A percentile compares a stretch with the other conserved stretches of the same genome.
phyloP scores from a whole-genome alignment of 2,329 filamentous ascomycete species.

The Cercospora beticola region DNA sequence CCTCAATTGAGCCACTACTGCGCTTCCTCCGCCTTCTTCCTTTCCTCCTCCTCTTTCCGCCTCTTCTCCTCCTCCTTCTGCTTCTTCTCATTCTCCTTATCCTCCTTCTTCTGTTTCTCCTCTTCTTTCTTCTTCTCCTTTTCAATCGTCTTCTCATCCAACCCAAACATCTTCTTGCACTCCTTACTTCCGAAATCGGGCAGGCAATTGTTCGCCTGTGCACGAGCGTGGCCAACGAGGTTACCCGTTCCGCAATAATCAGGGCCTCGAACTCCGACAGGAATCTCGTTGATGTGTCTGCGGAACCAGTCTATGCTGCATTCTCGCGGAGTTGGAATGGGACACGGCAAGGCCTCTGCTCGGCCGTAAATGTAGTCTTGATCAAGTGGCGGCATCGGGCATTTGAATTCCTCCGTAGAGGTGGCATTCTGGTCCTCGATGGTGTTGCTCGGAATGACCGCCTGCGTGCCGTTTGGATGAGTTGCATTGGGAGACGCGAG shows the following conservation, averaged over 20 bases:
- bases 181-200: background rate
- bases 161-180: background rate
- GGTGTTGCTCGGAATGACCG: background rate
- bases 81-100: background rate
- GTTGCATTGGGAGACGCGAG: background rate
- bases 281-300: background rate
- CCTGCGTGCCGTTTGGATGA: background rate
- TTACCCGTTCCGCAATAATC: background rate
- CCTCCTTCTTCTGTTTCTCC: background rate
- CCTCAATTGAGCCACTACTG: background rate
- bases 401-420: background rate
- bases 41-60: background rate
- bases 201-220: background rate
- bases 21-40: background rate
- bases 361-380: background rate
- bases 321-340: background rate
- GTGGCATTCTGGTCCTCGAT: background rate
- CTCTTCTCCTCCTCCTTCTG: background rate
- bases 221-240: background rate
- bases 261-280: background rate
- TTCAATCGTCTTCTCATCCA: background rate
- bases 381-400: background rate
- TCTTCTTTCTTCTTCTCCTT: background rate
- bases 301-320: constrained; percentile 1
- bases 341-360: background rate